Evolutionary conservation across 805 yeast species (phyloP), one percentile per base, ranked within the genome.

Genomic region (Candida montana): DNA sequence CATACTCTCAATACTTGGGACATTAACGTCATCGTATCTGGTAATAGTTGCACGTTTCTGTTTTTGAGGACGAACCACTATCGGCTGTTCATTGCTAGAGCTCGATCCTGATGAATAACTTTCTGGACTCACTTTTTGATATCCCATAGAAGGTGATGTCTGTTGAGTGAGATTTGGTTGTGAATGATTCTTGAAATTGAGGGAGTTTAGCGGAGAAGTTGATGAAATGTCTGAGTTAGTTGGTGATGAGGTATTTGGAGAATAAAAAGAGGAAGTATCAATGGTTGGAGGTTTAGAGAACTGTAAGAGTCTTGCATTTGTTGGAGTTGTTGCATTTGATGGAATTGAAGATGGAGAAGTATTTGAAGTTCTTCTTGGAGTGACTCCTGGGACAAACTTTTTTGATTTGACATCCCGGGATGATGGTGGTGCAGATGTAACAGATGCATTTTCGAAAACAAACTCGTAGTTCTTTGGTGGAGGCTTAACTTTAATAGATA

Each of bases 241-340:
- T 23, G 60, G 60, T 16, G 59, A 54, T 15, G 52, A 19, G 7
- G 44, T 43, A 16, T 41, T 46, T 30, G 56, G 51, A 2, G 58
- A 50, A 39, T 52, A 51, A 18, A 44, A 42, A 5, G 47, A n/a
- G n/a, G n/a, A 37, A 3, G 46, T 17, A 26, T 54, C 56, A 32
- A 54, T 54, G 1, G 48, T 28, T 28, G 57, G 56, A 24, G 60
- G 60, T 35, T 51, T 54, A 3, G 49, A 37, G 18, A 54, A 46
- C 11, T 46, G 30, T 2, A 45, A 46, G 23, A 54, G 46, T 37
- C 48, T 49, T 6, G 49, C 16, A 17, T 50, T 37, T 1, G 49
- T 48, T 29, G 58, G 55, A 0, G 57, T 41, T 11, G 46, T 39
- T 11, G 45, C 35, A 4, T 37, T 30, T 7, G 35, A 13, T 4